These are phyloP conservation scores for Scortechinia acanthostroma DNA, from an alignment of 2,329 filamentous ascomycete genomes.

Conservation along the genomic window DNA sequence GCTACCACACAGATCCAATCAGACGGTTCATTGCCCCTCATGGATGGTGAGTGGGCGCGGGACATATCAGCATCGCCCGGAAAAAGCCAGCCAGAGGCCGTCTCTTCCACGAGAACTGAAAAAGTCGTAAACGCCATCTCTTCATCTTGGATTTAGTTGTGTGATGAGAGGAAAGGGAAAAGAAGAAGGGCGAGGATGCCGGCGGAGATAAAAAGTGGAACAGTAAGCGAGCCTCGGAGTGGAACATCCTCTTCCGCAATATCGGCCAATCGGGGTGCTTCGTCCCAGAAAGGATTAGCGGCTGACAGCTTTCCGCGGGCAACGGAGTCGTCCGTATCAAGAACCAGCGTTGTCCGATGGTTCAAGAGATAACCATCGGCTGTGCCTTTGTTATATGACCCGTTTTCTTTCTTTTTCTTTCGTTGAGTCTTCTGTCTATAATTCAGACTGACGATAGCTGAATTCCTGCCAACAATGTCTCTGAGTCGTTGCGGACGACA, in stretches of 20 bases:
- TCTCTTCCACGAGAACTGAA: constrained; percentile 29
- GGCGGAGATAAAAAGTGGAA: constrained; percentile 11
- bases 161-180: constrained; percentile 22
- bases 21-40: constrained; percentile 19
- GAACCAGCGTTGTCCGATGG: too few species aligned
- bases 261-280: too few species aligned
- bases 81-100: constrained; percentile 12
- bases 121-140: constrained; percentile 37
- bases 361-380: too few species aligned
- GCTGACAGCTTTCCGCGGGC: constrained; percentile 4
- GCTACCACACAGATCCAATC: constrained; percentile 20
- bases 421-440: background rate
- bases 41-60: constrained; percentile 21
- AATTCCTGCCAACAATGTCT: constrained; percentile 14
- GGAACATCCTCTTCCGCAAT: constrained; percentile 9
- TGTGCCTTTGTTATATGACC: too few species aligned
- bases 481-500: constrained; percentile 23
- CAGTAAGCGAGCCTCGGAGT: constrained; percentile 6
- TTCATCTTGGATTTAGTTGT: constrained; percentile 49
- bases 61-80: constrained; percentile 23
- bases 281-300: too few species aligned
- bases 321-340: too few species aligned
- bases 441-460: background rate
- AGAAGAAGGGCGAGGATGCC: constrained; percentile 5
- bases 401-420: background rate